phyloP scores from a whole-genome alignment of 768 basidiomycete species.

The Mycena leptocephala region DNA sequence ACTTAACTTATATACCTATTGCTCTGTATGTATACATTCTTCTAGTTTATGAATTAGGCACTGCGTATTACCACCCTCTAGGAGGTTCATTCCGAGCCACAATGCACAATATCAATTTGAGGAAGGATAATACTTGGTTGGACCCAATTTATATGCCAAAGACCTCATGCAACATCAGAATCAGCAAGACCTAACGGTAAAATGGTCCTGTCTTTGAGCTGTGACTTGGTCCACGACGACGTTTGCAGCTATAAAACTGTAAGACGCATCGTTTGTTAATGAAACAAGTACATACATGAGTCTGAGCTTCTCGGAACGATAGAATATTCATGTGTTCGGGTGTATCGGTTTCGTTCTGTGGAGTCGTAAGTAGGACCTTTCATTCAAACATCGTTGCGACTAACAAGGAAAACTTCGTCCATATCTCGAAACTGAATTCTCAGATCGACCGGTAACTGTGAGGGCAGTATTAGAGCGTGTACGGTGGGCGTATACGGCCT shows the following conservation, averaged over 20 bases:
- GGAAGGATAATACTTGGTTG: not conserved
- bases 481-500: conserved; percentile 83
- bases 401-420: conserved; percentile 74
- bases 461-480: conserved; percentile 83
- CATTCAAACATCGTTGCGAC: conserved; percentile 41
- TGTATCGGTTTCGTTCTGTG: conserved; percentile 66
- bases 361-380: conserved; percentile 17
- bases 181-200: conserved; percentile 70
- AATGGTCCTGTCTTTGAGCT: conserved; percentile 66
- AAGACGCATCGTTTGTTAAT: conserved; percentile 33
- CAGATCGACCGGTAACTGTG: conserved; percentile 82
- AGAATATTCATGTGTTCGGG: conserved; percentile 89
- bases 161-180: conserved; percentile 29
- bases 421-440: conserved; percentile 78
- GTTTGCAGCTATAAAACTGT: conserved; percentile 62
- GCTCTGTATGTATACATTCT: not conserved
- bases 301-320: conserved; percentile 67
- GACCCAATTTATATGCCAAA: not conserved
- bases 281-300: conserved; percentile 66
- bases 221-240: conserved; percentile 64
- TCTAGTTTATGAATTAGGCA: not conserved
- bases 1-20: not conserved
- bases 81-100: not conserved
- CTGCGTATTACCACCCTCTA: no score
- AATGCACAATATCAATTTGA: not conserved